phyloP scores from a whole-genome alignment of 2,329 filamentous ascomycete species.

The Calonectria hawksworthii region DNA sequence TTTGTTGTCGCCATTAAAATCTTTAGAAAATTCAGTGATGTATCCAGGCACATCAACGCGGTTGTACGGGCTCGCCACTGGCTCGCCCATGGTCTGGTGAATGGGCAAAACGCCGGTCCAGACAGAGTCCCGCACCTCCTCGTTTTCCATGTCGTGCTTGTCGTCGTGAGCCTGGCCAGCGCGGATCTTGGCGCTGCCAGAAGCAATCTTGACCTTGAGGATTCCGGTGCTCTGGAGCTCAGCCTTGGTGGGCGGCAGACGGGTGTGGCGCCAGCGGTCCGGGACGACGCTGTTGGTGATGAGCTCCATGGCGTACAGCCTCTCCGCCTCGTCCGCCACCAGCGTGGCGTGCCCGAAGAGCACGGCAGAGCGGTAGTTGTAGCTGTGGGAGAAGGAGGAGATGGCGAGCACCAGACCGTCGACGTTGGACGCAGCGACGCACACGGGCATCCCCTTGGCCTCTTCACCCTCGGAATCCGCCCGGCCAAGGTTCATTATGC shows the following conservation, averaged over 20 bases:
- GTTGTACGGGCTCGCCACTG: conserved; percentile 73
- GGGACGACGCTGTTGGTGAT: conserved; percentile 83
- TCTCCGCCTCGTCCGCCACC: conserved; percentile 78
- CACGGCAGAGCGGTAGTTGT: conserved; percentile 87
- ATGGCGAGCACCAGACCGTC: conserved; percentile 86
- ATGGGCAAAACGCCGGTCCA: conserved; percentile 75
- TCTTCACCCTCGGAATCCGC: conserved; percentile 26
- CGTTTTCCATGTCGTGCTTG: conserved; percentile 61
- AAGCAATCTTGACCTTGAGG: conserved; percentile 75
- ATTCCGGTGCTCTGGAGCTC: conserved; percentile 84
- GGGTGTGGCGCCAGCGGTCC: conserved; percentile 76
- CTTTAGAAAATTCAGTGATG: conserved; percentile 61
- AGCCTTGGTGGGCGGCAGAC: conserved; percentile 77
- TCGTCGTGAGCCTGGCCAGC: conserved; percentile 73
- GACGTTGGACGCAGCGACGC: conserved; percentile 79
- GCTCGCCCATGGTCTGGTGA: conserved; percentile 73
- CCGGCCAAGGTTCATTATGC: conserved; percentile 77
- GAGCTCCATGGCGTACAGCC: conserved; percentile 81
- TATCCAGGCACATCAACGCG: conserved; percentile 73
- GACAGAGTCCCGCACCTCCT: conserved; percentile 55
- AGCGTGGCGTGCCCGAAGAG: conserved; percentile 81
- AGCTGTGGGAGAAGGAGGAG: conserved; percentile 85
- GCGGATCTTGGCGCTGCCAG: conserved; percentile 82
- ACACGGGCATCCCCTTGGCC: conserved; percentile 74
- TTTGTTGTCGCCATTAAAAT: conserved; percentile 53